These are phyloP conservation scores for Ilyonectria mors-panacis DNA, from an alignment of 2,329 filamentous ascomycete genomes.

Conservation along the genomic window DNA sequence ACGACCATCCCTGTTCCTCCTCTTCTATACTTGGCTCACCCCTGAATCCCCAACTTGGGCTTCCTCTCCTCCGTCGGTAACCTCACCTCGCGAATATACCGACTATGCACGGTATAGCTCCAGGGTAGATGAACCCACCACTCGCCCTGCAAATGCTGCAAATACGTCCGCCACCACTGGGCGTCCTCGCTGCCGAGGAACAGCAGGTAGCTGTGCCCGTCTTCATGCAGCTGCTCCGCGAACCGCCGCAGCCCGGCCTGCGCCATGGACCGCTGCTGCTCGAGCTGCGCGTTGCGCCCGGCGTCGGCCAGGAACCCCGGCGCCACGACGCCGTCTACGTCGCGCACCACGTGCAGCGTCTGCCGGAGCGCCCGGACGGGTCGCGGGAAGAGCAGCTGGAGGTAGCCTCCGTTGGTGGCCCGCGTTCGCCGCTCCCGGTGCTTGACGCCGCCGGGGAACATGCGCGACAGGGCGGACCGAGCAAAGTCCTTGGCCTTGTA, in stretches of 20 bases:
- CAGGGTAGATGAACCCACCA: conserved; percentile 25
- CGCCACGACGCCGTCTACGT: conserved; percentile 22
- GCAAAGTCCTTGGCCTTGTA: conserved; percentile 31
- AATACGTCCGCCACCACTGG: conserved; percentile 26
- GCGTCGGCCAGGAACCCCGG: conserved; percentile 12
- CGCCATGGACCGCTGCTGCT: conserved; percentile 10
- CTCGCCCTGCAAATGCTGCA: conserved; percentile 23
- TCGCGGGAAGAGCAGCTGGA: conserved; percentile 21
- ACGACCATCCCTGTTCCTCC: neutral
- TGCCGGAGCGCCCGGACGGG: conserved; percentile 20
- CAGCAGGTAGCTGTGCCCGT: conserved; percentile 19
- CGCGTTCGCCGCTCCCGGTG: conserved; percentile 10
- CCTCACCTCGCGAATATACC: conserved; percentile 13
- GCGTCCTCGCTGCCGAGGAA: conserved; percentile 27
- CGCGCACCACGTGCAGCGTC: conserved; percentile 23
- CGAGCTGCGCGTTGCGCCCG: conserved; percentile 19
- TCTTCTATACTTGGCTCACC: conserved; percentile 54
- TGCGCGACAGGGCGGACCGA: conserved; percentile 6
- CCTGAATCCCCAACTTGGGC: conserved; percentile 9
- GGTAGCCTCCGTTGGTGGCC: conserved; percentile 9
- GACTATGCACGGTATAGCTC: conserved; percentile 26
- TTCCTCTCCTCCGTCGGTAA: conserved; percentile 15
- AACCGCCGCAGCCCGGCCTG: conserved; percentile 12
- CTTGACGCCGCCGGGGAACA: conserved; percentile 14
- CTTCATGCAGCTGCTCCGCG: conserved; percentile 15